Evolutionary conservation across 805 yeast genomes (phyloP), one percentile per base, ranked within the genome.

Genomic region (Cyberlindnera xishuangbannaensis): DNA sequence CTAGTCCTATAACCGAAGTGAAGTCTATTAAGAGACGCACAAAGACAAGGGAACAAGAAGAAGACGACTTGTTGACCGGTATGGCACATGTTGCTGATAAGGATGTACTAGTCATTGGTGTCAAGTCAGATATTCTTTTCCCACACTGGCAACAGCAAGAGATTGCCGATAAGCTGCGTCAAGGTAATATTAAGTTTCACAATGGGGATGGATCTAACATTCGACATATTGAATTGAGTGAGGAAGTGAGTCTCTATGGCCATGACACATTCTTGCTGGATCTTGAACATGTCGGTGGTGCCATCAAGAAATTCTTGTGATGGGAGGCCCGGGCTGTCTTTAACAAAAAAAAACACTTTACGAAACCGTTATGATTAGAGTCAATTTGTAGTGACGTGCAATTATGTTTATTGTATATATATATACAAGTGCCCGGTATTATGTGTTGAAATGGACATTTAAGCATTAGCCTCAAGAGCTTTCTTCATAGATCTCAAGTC

Each of bases 121-220:
- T 87, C n/a, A 92, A 84, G 52, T 80, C 92, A 2, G 97, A 88
- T 55, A 83, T 83, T 25, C 66, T 88, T 32, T 88, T 88, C 65
- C 97, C 97, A 1, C 84, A 80, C 23, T 85, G 95, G 95, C 97
- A 88, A 62, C 97, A 88, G 59, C 61, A 78, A 36, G 96, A 88
- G 53, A 77, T 85, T 36, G 78, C 76, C 18, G 71, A 74, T 12
- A 73, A 76, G 23, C 65, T 88, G 29, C 60, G 55, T 32, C 54
- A 61, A 27, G 49, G 48, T 13, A 56, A 55, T 29, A 25, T 36
- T 13, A 33, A 42, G 28, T 51, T 36, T 36, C 40, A 41, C 17
- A 61, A 59, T 11, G 68, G 71, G 28, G 55, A 50, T 27, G 51
- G 55, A 37, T 55, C 49, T 15, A 64, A 65, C 27, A 67, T 81